These are phyloP conservation scores for Wallacemonas sp. DNA, from an alignment of 208 protist species.

Conservation along the genomic window DNA sequence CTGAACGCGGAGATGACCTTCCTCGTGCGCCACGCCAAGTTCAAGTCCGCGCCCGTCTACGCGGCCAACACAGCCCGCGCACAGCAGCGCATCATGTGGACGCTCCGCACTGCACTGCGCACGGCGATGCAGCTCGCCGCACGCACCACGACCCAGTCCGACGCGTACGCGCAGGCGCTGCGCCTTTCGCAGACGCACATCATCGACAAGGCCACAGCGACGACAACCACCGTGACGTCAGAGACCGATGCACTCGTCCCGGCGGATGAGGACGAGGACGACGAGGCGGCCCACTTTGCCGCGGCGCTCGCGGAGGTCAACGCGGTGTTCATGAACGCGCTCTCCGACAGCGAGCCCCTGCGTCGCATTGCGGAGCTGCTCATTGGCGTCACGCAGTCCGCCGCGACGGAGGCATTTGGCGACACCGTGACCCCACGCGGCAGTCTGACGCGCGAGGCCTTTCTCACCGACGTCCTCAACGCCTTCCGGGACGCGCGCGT, in stretches of 20 bases:
- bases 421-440: constrained; percentile 26
- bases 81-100: constrained; percentile 52
- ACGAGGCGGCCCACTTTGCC: constrained; percentile 31
- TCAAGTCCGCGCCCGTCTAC: constrained; percentile 83
- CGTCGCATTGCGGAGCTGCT: constrained; percentile 77
- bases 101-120: constrained; percentile 54
- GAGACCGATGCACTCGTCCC: neutral
- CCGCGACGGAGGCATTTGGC: constrained; percentile 41
- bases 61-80: constrained; percentile 59
- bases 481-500: constrained; percentile 70
- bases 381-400: constrained; percentile 33
- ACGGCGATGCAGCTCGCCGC: constrained; percentile 23
- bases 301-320: constrained; percentile 53
- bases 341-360: constrained; percentile 50
- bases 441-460: constrained; percentile 32
- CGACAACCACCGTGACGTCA: neutral
- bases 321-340: constrained; percentile 42
- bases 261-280: constrained; percentile 18
- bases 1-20: constrained; percentile 81
- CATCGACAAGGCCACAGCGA: neutral
- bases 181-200: neutral
- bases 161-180: neutral
- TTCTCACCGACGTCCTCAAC: constrained; percentile 56
- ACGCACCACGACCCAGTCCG: neutral
- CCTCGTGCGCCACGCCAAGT: constrained; percentile 55